phyloP scores from a whole-genome alignment of 2,329 filamentous ascomycete genomes.

The Paraphoma sp. region DNA sequence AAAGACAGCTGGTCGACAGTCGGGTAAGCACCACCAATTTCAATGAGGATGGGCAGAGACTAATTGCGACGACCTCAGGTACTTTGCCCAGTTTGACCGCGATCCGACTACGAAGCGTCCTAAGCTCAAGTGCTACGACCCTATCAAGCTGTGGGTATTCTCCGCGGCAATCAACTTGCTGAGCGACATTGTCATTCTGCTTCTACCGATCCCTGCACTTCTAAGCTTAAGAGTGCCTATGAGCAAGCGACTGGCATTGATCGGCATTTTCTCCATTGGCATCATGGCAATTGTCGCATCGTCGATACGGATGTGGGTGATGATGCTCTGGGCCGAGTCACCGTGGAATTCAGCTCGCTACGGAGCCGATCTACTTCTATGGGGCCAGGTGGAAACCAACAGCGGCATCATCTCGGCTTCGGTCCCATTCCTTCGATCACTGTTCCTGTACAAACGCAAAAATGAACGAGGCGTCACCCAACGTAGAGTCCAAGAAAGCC shows the following conservation, averaged over 20 bases:
- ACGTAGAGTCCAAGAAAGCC: conserved; percentile 15
- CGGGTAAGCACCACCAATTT: background rate
- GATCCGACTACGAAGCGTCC: conserved; percentile 22
- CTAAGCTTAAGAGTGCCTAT: conserved; percentile 55
- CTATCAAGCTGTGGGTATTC: conserved; percentile 38
- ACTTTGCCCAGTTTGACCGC: conserved; percentile 40
- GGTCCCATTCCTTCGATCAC: conserved; percentile 52
- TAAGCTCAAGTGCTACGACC: conserved; percentile 39
- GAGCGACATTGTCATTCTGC: conserved; percentile 53
- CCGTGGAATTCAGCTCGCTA: conserved; percentile 29
- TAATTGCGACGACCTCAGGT: background rate
- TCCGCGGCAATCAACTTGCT: conserved; percentile 51
- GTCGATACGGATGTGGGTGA: conserved; percentile 46
- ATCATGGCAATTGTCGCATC: conserved; percentile 45
- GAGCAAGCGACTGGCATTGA: conserved; percentile 60
- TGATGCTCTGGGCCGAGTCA: conserved; percentile 43
- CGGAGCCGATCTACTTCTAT: conserved; percentile 48
- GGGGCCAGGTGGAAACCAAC: conserved; percentile 57
- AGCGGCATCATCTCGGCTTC: conserved; percentile 56
- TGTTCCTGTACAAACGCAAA: conserved; percentile 41
- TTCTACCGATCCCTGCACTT: conserved; percentile 55
- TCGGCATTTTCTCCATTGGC: conserved; percentile 45
- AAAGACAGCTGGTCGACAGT: conserved; percentile 28
- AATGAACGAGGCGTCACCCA: conserved; percentile 13
- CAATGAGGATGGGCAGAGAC: no score